phyloP scores from a whole-genome alignment of 805 yeast genomes.

The Ogataea siamensis region DNA sequence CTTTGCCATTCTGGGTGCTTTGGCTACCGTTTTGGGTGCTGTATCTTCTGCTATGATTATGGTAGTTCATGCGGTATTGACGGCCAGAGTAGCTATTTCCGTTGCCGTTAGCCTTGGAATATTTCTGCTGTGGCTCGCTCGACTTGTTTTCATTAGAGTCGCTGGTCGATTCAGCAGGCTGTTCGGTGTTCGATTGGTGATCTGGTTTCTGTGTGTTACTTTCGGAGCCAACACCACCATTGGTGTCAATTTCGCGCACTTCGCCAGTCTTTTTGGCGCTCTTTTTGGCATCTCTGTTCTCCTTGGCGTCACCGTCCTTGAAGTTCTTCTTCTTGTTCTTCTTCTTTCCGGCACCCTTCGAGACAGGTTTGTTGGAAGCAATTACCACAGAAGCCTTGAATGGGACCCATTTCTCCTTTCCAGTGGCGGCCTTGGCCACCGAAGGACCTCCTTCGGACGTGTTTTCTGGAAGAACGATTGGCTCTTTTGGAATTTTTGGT shows the following conservation, averaged over 20 bases:
- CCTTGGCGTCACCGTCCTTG: constrained; percentile 10
- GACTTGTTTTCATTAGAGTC: constrained; percentile 6
- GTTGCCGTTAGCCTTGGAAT: constrained; percentile 4
- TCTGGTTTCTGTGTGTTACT: constrained; percentile 5
- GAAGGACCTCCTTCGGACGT: constrained; percentile 18
- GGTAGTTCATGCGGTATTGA: constrained; percentile 22
- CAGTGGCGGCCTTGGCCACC: constrained; percentile 32
- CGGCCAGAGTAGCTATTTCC: constrained; percentile 18
- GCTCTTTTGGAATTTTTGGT: constrained; percentile 39
- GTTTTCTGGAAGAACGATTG: constrained; percentile 30
- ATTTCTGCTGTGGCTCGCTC: constrained; percentile 3
- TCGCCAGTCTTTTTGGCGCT: constrained; percentile 8
- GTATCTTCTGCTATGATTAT: constrained; percentile 23
- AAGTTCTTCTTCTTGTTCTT: constrained; percentile 27
- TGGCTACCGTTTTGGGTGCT: constrained; percentile 23
- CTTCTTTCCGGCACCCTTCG: constrained; percentile 15
- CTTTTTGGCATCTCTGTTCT: constrained; percentile 10
- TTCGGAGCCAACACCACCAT: constrained; percentile 4
- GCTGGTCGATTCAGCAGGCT: constrained; percentile 1
- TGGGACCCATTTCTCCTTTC: constrained; percentile 74
- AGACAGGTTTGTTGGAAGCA: constrained; percentile 26
- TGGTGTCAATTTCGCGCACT: constrained; percentile 7
- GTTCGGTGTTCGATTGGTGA: constrained; percentile 1
- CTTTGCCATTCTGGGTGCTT: constrained; percentile 1
- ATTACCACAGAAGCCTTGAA: constrained; percentile 53